Evolutionary conservation across 768 basidiomycete species (phyloP), one percentile per base, ranked within the genome.

Genomic region (Suillus discolor): DNA sequence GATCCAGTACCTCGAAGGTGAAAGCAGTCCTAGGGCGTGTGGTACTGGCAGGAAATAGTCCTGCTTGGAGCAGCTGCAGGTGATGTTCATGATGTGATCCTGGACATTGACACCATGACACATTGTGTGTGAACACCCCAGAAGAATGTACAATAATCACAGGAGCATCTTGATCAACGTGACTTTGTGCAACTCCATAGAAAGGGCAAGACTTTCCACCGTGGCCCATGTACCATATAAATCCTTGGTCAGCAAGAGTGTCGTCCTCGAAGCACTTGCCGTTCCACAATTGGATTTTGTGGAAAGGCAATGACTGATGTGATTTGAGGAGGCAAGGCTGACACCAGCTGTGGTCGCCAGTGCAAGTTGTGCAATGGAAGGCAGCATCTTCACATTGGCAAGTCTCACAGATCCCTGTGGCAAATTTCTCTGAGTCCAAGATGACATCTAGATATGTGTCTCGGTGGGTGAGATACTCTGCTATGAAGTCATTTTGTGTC

Each of bases 161-260:
- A 45, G 44, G 3, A 20, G 20, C 4, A 47, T 47, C 1, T n/a
- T 38, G 11, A 38, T 38, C 2, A 38, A 38, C 9, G 11, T 28
- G 38, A 38, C 38, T 38, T 38, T 38, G 7, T 38, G 9, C 38
- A 38, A 11, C 38, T 38, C 38, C 38, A 12, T 38, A 38, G 38
- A 1, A 51, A 34, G 71, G 73, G 54, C 73, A 74, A 0, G 61
- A 53, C 2, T 49, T 2, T 2, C 72, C 72, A 2, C 66, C 38
- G 42, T 77, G 75, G 1, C 75, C 73, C 0, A 70, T 23, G 41
- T 69, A 68, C 5, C 71, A 47, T 7, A 67, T 67, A 1, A 69
- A 23, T 0, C 74, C 74, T 3, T 68, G 62, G 12, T 70, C 59
- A 67, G 69, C 69, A 0, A 76, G 66, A 8, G 63, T 63, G 6